These are phyloP conservation scores for Acarospora socialis DNA, from an alignment of 2,329 filamentous ascomycete genomes.

Conservation along the genomic window DNA sequence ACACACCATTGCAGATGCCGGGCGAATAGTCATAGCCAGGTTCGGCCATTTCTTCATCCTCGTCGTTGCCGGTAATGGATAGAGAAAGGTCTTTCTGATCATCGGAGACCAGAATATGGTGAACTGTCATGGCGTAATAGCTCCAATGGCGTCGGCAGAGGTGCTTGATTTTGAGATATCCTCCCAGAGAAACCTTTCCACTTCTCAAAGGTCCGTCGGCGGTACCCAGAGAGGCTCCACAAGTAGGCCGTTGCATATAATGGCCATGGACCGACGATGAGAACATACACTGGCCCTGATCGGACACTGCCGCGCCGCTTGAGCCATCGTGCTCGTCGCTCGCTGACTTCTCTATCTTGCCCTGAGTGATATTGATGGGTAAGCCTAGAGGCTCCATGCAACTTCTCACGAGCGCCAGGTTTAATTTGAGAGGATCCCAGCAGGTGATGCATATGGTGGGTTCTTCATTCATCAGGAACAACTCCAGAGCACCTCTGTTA, in stretches of 20 bases:
- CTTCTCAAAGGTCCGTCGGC: background rate
- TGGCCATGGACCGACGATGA: background rate
- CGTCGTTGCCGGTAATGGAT: background rate
- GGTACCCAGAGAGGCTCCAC: background rate
- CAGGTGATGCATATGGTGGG: background rate
- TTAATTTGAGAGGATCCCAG: background rate
- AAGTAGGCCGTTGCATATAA: background rate
- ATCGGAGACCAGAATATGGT: background rate
- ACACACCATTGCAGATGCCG: background rate
- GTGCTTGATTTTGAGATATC: background rate
- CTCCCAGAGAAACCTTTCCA: background rate
- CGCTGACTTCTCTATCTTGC: background rate
- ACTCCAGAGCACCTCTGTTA: background rate
- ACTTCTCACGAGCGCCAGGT: background rate
- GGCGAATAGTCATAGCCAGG: background rate
- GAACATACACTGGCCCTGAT: background rate
- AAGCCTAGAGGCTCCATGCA: background rate
- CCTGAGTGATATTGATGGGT: background rate
- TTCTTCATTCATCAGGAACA: background rate
- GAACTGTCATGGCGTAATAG: background rate
- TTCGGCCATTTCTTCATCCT: background rate
- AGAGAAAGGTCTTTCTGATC: background rate
- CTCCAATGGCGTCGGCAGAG: background rate
- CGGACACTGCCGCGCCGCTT: no score
- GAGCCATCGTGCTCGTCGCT: background rate